Evolutionary conservation across 2,329 filamentous ascomycete species (phyloP).

Genomic region (Colletotrichum sp.): DNA sequence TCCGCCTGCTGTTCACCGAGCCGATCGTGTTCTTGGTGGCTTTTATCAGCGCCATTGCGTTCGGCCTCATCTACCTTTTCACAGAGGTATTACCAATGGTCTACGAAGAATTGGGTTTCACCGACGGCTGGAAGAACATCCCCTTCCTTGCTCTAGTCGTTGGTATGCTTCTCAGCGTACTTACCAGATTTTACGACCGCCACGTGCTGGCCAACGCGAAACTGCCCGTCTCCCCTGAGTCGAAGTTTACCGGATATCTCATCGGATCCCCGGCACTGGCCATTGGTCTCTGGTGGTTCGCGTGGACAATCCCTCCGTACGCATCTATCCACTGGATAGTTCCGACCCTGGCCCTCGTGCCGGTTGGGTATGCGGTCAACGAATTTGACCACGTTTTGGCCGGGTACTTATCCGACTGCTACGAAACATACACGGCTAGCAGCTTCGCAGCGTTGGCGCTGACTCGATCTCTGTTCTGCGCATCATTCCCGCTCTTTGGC

Average conservation of each 20-base stretch:
- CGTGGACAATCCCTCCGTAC: conserved; percentile 49
- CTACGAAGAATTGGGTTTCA: not conserved
- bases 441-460: not conserved
- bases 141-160: not conserved
- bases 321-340: conserved; percentile 38
- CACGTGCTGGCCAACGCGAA: not conserved
- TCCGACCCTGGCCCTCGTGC: conserved; percentile 41
- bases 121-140: not conserved
- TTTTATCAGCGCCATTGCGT: not conserved
- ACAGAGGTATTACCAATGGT: not conserved
- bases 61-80: conserved; percentile 6
- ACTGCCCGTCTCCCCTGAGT: conserved; percentile 13
- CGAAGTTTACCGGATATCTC: conserved; percentile 34
- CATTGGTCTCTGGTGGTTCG: conserved; percentile 48
- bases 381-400: conserved; percentile 38
- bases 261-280: conserved; percentile 47
- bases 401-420: conserved; percentile 2
- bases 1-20: not conserved
- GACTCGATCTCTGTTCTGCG: not conserved
- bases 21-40: conserved; percentile 1
- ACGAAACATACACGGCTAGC: not conserved
- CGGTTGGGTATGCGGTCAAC: conserved; percentile 51
- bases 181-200: conserved; percentile 1
- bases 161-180: not conserved
- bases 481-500: not conserved